Evolutionary conservation across 768 basidiomycete species (phyloP).

Genomic region (Termitomyces eurrhizus): DNA sequence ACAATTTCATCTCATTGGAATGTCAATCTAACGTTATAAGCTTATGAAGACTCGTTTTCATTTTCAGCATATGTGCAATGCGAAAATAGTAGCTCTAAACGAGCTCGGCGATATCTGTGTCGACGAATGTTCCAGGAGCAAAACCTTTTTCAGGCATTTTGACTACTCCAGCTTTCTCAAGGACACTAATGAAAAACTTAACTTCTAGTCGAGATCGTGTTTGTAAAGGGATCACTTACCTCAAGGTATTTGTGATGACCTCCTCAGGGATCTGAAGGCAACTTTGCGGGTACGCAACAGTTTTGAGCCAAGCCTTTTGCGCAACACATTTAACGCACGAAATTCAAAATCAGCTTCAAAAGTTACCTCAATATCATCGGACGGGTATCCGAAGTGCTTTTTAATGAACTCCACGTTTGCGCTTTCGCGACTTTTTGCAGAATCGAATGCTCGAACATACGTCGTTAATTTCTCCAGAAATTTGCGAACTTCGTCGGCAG

Average conservation of each 20-base stretch:
- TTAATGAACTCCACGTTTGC: slow-evolving; percentile 74
- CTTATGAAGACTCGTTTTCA: background rate
- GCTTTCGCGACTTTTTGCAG: slow-evolving; percentile 48
- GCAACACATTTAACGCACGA: background rate
- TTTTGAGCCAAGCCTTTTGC: slow-evolving; percentile 75
- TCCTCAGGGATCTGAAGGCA: slow-evolving; percentile 60
- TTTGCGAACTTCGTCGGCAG: slow-evolving; percentile 38
- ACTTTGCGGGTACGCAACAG: slow-evolving; percentile 70
- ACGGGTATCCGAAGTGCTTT: slow-evolving; percentile 74
- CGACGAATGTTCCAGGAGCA: slow-evolving; percentile 53
- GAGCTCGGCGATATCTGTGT: slow-evolving; percentile 48
- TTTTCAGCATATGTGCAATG: background rate
- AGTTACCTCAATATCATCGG: slow-evolving; percentile 72
- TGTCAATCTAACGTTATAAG: background rate
- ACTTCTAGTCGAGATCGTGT: background rate
- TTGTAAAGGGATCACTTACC: slow-evolving; percentile 37
- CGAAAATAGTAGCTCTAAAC: slow-evolving; percentile 25
- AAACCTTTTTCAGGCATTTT: slow-evolving; percentile 52
- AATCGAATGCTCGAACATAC: slow-evolving; percentile 67
- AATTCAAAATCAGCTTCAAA: slow-evolving; percentile 1
- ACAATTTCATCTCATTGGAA: background rate
- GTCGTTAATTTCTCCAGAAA: slow-evolving; percentile 66
- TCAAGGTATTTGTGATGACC: slow-evolving; percentile 67
- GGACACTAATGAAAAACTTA: slow-evolving; percentile 40
- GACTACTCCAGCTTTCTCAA: slow-evolving; percentile 76